These are phyloP conservation scores for Trametes cubensis DNA, from an alignment of 768 basidiomycete species.

Conservation along the genomic window DNA sequence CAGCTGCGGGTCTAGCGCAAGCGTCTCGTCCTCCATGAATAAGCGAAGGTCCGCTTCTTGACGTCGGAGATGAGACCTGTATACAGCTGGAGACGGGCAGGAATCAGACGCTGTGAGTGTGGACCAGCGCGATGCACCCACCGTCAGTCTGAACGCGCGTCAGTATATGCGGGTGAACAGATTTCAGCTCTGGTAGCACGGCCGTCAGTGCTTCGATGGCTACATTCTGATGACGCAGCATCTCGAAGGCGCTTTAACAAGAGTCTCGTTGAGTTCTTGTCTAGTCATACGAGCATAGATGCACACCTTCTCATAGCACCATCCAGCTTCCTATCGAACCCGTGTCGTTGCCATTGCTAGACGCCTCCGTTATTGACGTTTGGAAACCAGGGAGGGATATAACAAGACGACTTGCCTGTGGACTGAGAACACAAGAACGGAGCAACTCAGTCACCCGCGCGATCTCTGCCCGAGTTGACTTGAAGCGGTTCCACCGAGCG, in stretches of 20 bases:
- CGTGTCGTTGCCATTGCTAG: constrained; percentile 47
- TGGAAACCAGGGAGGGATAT: no score
- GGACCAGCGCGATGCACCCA: constrained; percentile 32
- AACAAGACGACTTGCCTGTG: constrained; percentile 39
- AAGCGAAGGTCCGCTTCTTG: constrained; percentile 75
- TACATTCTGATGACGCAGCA: constrained; percentile 64
- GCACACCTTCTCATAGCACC: constrained; percentile 48
- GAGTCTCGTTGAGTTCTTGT: background rate
- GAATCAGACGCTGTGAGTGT: background rate
- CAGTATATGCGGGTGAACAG: constrained; percentile 54
- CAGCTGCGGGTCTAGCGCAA: constrained; percentile 67
- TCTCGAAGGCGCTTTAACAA: constrained; percentile 66
- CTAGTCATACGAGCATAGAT: background rate
- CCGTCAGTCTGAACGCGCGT: constrained; percentile 74
- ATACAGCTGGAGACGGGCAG: constrained; percentile 48
- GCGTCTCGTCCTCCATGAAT: constrained; percentile 76
- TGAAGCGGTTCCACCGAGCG: constrained; percentile 47
- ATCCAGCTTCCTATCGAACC: constrained; percentile 45
- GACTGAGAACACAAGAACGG: constrained; percentile 39
- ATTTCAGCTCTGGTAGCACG: constrained; percentile 52
- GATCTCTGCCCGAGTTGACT: constrained; percentile 38
- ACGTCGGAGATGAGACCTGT: constrained; percentile 62
- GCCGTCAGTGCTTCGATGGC: constrained; percentile 44
- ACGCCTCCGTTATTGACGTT: no score
- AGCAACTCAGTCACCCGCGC: constrained; percentile 40